Base-by-base conservation (phyloP, 805 yeast species). In the Kluyveromyces lactis region DNA sequence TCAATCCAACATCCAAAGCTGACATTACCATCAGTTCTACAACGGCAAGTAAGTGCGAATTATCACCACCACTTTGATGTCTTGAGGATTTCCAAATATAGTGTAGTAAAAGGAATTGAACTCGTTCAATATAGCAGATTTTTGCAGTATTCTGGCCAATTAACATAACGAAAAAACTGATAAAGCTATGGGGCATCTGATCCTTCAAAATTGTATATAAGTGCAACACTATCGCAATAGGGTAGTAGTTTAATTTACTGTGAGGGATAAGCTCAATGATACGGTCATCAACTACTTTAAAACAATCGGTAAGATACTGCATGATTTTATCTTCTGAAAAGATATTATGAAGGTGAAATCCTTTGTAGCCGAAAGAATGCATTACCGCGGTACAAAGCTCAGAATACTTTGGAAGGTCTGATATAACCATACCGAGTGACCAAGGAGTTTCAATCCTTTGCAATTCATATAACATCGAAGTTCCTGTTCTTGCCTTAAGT, bases 81-180 rank as follows among this genome's bases (percentile, higher is more conserved):
- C 33, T 44, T 17, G 43, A 40, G 12, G 39, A 38, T 34, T 41
- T 42, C 35, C 42, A 44, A 18, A 58, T 33, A 32, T 42, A 42
- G 18, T 51, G 36, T n/a, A 58, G 37, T 15, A 58, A 27, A 7
- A 57, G 35, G 30, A 49, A 50, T 38, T 59, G 64, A 1, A 54
- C 48, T 18, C 53, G 49, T 36, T 61, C 64, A 5, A 58, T 23
- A 31, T 43, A 60, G 39, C 45, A 51, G 9, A 44, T 44, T 34
- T 61, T 61, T 2, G 51, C 49, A 5, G 58, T 46, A 5, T 49
- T 29, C 16, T 51, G 46, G 2, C 66, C 66, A n/a, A 45, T 41
- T 26, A 61, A 30, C 33, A 43, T 46, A 1, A 49, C 44, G 10
- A 50, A 36, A 19, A 58, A 53, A 15, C 40, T 33, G n/a, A 41